Evolutionary conservation across 208 protist genomes (phyloP), one percentile per base, ranked within the genome.

Genomic region (Crithidia brevicula): DNA sequence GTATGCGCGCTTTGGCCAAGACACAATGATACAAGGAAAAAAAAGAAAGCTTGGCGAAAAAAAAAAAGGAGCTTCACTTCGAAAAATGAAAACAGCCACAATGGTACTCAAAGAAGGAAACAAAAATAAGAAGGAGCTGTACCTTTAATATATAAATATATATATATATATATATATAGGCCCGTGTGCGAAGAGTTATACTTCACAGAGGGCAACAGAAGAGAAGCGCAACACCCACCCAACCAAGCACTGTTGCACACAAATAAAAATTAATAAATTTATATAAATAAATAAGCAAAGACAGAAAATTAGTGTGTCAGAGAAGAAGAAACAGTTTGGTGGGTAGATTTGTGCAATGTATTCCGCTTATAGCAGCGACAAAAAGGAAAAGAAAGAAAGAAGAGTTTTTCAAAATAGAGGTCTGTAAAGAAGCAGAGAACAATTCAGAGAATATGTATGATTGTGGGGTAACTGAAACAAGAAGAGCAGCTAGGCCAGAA

Each of bases 361-460:
- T n/a, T n/a, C n/a, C 46, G 16, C 20, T 20, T 10, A 27, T 22
- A 28, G 46, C 7, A 51, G 46, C 7, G 23, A 18, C 7, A 13
- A 47, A 47, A 25, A 49, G 33, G 47, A 63, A 49, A 63, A 8
- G n/a, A 63, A 63, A 25, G 38, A 63, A 57, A 57, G 58, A 10
- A 58, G 58, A 58, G 52, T n/a, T n/a, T n/a, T n/a, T n/a, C 42
- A 58, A 67, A 5, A 49, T 23, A 22, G 47, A 49, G 4, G 10
- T 18, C 23, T 47, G 7, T 47, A 50, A 16, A 16, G 16, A 18
- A 63, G 38, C 53, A 60, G n/a, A 61, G n/a, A 56, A 72, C 38
- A 67, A 50, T 52, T 10, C 0, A 11, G 10, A 51, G 18, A 18
- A 20, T 22, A 27, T 58, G 52, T 16, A 10, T 28, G 52, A 36